Conservation (phyloP, 805 yeast species). For the Pichia nanzhaoensis region DNA sequence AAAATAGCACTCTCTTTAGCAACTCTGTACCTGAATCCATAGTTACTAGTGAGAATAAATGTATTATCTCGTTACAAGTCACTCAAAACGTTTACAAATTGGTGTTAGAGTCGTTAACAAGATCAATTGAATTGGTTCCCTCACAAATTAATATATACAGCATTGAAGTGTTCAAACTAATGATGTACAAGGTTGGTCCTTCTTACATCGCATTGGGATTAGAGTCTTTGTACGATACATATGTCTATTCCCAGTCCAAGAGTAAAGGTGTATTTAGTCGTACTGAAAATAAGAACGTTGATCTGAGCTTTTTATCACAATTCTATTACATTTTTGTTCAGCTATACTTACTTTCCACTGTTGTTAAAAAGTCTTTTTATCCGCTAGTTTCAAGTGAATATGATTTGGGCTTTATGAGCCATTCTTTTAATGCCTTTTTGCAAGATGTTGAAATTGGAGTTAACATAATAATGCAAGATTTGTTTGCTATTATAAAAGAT, state of each 20-base stretch:
- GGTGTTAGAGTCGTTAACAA: conserved; percentile 68
- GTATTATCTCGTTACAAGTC: conserved; percentile 33
- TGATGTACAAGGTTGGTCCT: conserved; percentile 64
- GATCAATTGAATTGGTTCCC: conserved; percentile 70
- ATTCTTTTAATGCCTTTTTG: conserved; percentile 23
- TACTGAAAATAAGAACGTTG: conserved; percentile 11
- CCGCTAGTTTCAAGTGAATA: conserved; percentile 48
- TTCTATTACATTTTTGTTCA: conserved; percentile 23
- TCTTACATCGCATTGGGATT: conserved; percentile 69
- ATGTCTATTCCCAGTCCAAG: conserved; percentile 24
- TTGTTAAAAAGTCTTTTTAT: conserved; percentile 65
- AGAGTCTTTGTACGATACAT: conserved; percentile 51
- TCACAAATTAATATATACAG: conserved; percentile 54
- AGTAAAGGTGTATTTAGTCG: conserved; percentile 23
- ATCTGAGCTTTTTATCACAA: conserved; percentile 19
- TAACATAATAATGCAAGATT: conserved; percentile 55
- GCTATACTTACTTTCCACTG: conserved; percentile 58
- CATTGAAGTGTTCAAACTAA: conserved; percentile 57
- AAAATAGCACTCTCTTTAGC: background rate
- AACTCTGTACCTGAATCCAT: conserved; percentile 7
- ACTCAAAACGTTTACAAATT: conserved; percentile 63
- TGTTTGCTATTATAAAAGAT: conserved; percentile 45
- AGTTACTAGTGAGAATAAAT: conserved; percentile 15
- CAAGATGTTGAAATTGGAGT: conserved; percentile 49
- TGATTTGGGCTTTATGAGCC: conserved; percentile 15